Evolutionary conservation across 2,329 filamentous ascomycete genomes (phyloP).

Genomic region (Pseudodiploospora longispora): DNA sequence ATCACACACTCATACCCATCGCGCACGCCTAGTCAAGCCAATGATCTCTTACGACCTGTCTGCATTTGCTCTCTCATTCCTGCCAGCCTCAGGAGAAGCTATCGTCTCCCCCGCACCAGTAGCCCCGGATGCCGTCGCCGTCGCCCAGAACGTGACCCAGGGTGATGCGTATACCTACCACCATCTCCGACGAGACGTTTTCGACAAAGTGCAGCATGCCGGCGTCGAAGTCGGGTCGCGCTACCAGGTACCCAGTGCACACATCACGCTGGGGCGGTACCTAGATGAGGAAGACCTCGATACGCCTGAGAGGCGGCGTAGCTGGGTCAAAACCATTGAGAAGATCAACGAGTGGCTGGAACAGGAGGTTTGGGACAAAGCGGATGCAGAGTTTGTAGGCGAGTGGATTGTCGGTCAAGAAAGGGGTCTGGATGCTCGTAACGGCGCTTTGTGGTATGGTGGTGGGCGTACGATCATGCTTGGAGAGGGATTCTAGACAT

Average conservation of each 20-base stretch:
- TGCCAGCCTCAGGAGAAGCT: conserved; percentile 65
- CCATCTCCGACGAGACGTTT: conserved; percentile 76
- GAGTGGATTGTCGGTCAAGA: conserved; percentile 89
- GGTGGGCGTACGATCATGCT: conserved; percentile 62
- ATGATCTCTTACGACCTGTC: conserved; percentile 76
- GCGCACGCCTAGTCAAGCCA: conserved; percentile 71
- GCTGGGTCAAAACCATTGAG: conserved; percentile 65
- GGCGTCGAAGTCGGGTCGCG: conserved; percentile 67
- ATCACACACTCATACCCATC: conserved; percentile 58
- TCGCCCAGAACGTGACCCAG: conserved; percentile 23
- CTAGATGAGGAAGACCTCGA: conserved; percentile 58
- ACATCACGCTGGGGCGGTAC: conserved; percentile 81
- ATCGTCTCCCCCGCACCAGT: conserved; percentile 28
- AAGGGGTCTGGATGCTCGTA: conserved; percentile 66
- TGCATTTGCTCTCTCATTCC: conserved; percentile 77
- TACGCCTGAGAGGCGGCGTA: conserved; percentile 47
- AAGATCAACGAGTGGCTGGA: conserved; percentile 69
- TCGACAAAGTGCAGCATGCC: conserved; percentile 47
- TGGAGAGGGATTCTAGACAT: conserved; percentile 50
- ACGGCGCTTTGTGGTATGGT: conserved; percentile 79
- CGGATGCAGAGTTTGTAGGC: conserved; percentile 38
- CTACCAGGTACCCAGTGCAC: conserved; percentile 83
- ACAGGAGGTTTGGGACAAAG: conserved; percentile 58
- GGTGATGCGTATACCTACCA: conserved; percentile 77
- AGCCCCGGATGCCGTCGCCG: conserved; percentile 25